A percentile compares a stretch with the other conserved stretches of the same genome.
phyloP scores from a whole-genome alignment of 2,329 filamentous ascomycete species.

The Fusarium ramigenum region DNA sequence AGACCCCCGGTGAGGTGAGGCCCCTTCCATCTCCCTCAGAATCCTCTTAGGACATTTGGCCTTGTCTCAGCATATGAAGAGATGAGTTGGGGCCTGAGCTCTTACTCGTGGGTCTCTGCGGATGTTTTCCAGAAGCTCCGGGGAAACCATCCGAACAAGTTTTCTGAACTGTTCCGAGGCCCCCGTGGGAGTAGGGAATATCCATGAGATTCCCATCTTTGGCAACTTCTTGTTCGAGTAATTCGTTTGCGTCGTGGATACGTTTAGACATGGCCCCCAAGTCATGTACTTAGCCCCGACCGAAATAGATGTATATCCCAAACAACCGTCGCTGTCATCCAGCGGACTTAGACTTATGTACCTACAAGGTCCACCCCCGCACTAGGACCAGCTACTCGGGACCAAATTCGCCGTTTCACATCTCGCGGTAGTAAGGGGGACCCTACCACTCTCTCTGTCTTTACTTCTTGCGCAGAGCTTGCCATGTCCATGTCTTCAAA shows the following conservation, averaged over 20 bases:
- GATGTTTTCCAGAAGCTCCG: conserved; percentile 22
- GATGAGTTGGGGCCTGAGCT: conserved; percentile 1
- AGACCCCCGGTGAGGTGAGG: conserved; percentile 2
- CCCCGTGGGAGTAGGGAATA: conserved; percentile 30
- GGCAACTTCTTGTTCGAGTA: not conserved
- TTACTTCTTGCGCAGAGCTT: conserved; percentile 3
- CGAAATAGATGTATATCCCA: conserved; percentile 34
- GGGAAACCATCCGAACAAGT: conserved; percentile 24
- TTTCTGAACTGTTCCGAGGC: conserved; percentile 19
- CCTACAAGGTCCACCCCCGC: conserved; percentile 42
- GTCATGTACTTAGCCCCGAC: conserved; percentile 22
- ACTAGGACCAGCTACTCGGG: conserved; percentile 40
- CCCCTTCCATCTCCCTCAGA: conserved; percentile 43
- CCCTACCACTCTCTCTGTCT: not conserved
- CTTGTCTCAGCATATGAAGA: conserved; percentile 33
- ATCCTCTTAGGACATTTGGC: not conserved
- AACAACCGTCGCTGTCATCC: conserved; percentile 31
- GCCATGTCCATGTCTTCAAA: conserved; percentile 21
- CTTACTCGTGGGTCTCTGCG: conserved; percentile 21
- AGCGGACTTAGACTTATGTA: not conserved
- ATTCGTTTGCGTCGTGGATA: conserved; percentile 1
- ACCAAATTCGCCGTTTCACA: conserved; percentile 34
- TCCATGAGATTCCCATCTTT: conserved; percentile 25
- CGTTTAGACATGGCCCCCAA: conserved; percentile 7
- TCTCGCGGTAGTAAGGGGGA: conserved; percentile 13